These are phyloP conservation scores for Leptographium procerum DNA, from an alignment of 2,329 filamentous ascomycete species.

Conservation along the genomic window DNA sequence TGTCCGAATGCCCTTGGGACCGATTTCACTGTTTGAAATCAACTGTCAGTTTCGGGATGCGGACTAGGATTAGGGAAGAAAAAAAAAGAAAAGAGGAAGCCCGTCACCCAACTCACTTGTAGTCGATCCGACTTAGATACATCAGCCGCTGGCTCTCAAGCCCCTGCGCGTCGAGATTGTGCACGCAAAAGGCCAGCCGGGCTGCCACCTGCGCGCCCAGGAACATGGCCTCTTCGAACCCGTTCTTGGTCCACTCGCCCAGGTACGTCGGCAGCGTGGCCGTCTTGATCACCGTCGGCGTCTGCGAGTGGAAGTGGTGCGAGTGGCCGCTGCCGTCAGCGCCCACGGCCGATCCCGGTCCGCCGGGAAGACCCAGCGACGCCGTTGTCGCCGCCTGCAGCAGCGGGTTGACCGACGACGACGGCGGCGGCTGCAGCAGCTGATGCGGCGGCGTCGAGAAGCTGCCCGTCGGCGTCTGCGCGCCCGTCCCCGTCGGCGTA, in stretches of 20 bases:
- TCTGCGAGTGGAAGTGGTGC: constrained; percentile 53
- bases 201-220: constrained; percentile 80
- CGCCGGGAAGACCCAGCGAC: constrained; percentile 26
- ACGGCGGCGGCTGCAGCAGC: constrained; percentile 22
- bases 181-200: constrained; percentile 45
- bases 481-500: constrained; percentile 79
- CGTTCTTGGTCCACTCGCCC: constrained; percentile 76
- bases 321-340: constrained; percentile 25
- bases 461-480: constrained; percentile 71
- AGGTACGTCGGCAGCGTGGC: constrained; percentile 74
- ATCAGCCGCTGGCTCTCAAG: constrained; percentile 42
- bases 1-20: constrained; percentile 40
- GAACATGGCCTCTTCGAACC: constrained; percentile 73
- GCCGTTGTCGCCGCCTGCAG: constrained; percentile 48
- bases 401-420: constrained; percentile 66
- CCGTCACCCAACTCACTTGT: constrained; percentile 45
- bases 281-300: constrained; percentile 73
- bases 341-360: constrained; percentile 27
- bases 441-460: constrained; percentile 44
- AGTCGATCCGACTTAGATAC: constrained; percentile 47
- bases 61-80: not conserved
- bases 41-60: too few species aligned
- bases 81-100: not conserved
- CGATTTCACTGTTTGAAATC: constrained; percentile 36
- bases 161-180: constrained; percentile 42